Evolutionary conservation across 2,329 filamentous ascomycete genomes (phyloP).

Genomic region (Fusarium transvaalense): DNA sequence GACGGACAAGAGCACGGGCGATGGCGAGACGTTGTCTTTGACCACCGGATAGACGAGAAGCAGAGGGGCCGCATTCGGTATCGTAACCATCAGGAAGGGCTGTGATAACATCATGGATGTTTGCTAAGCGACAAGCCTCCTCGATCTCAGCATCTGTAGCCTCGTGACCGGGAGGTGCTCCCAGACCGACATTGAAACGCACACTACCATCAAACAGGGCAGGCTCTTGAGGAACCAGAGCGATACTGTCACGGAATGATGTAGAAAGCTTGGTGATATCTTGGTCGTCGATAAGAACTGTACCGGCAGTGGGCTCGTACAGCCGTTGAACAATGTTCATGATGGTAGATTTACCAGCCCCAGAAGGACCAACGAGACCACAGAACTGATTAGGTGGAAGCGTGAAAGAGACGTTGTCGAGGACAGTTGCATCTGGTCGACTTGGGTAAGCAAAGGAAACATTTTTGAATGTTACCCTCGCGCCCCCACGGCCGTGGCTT

Average conservation of each 20-base stretch:
- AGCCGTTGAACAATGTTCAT: constrained; percentile 67
- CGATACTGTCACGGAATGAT: constrained; percentile 64
- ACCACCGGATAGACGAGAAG: constrained; percentile 79
- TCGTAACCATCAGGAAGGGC: constrained; percentile 74
- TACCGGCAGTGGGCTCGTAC: constrained; percentile 58
- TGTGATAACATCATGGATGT: constrained; percentile 77
- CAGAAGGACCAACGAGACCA: constrained; percentile 73
- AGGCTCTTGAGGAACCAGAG: constrained; percentile 69
- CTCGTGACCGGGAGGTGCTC: constrained; percentile 65
- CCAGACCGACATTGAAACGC: constrained; percentile 67
- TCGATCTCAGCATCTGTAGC: constrained; percentile 72
- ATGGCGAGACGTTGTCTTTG: constrained; percentile 84
- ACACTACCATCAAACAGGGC: constrained; percentile 69
- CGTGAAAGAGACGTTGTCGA: constrained; percentile 67
- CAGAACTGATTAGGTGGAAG: constrained; percentile 71
- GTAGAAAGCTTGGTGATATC: constrained; percentile 58
- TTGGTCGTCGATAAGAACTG: constrained; percentile 58
- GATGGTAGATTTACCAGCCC: constrained; percentile 75
- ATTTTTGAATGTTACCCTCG: constrained; percentile 67
- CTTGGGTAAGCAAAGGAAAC: constrained; percentile 75
- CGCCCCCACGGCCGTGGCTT: constrained; percentile 48
- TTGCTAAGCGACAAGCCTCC: constrained; percentile 74
- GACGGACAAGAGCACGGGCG: constrained; percentile 78
- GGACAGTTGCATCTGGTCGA: constrained; percentile 68
- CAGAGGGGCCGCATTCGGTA: constrained; percentile 76